Evolutionary conservation across 306 rosid genomes (phyloP), one percentile per base, ranked within the genome.

Genomic region (Vachellia collinsii): DNA sequence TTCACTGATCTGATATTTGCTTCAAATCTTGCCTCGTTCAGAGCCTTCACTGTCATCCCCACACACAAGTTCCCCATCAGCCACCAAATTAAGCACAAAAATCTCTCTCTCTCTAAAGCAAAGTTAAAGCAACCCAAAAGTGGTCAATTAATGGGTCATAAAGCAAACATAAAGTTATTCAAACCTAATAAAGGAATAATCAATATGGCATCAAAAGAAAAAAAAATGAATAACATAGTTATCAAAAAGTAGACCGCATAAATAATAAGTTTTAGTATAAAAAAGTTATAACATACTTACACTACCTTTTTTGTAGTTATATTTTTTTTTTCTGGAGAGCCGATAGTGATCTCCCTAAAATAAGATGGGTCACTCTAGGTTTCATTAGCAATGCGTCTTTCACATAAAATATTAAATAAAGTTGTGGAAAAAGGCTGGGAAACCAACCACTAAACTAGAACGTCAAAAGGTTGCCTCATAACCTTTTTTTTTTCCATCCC

Each of bases 11-110:
- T 90, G 0, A 86, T 77, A 44, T 88, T 90, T 7, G 99, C 99
- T 81, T 96, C 98, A 13, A 96, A 17, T 61, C 98, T 86, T 47
- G 88, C 97, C 82, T 90, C 87, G 65, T 96, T 93, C 50, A 96
- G 73, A 43, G 93, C 93, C 85, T 93, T 93, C 3, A 86, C 99
- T 96, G 99, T 81, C 86, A 78, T 12, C 20, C 76, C 16, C 36
- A 41, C 34, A 29, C 34, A 38, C 36, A 17, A 67, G 1, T 20
- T 14, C 17, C 9, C 6, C 34, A 53, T 59, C 8, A 29, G 41
- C 58, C 8, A 22, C 3, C 56, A 70, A 70, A 6, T 23, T 23
- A 70, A 22, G 58, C 4, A 38, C 4, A 38, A 38, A 5, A n/a
- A n/a, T n/a, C n/a, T 36, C 70, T 65, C 36, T 63, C 1, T 7